Conservation (phyloP, 1,139 yeast species). For the Geotrichum candidum region DNA sequence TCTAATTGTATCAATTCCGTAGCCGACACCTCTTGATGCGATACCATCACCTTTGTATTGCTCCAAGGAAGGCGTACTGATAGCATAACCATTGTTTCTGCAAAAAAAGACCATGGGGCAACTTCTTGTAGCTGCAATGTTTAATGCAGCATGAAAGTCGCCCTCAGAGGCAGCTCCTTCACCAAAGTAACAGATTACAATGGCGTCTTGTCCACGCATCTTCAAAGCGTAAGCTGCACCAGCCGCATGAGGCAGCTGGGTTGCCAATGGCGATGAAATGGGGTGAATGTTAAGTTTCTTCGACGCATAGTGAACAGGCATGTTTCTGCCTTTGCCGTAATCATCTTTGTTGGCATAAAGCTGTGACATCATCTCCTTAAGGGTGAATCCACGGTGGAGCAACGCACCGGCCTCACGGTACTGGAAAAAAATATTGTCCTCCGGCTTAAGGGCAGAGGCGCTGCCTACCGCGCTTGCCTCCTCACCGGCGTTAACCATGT, state of each 20-base stretch:
- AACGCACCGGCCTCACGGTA: slow-evolving; percentile 36
- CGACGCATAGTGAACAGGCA: slow-evolving; percentile 36
- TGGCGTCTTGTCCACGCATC: slow-evolving; percentile 28
- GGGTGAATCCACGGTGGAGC: slow-evolving; percentile 34
- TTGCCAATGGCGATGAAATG: slow-evolving; percentile 35
- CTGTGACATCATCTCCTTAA: slow-evolving; percentile 34
- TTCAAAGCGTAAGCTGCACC: slow-evolving; percentile 38
- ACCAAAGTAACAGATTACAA: slow-evolving; percentile 34
- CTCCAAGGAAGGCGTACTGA: slow-evolving; percentile 35
- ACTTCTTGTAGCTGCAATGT: slow-evolving; percentile 36
- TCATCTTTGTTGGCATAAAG: slow-evolving; percentile 33
- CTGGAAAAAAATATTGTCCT: slow-evolving; percentile 34
- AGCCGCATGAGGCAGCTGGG: slow-evolving; percentile 37
- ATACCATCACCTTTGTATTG: slow-evolving; percentile 38
- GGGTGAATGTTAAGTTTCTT: slow-evolving; percentile 33
- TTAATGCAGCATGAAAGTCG: slow-evolving; percentile 37
- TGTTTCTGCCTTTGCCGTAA: slow-evolving; percentile 32
- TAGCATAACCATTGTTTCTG: slow-evolving; percentile 37
- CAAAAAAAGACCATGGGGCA: slow-evolving; percentile 36
- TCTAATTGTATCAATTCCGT: slow-evolving; percentile 36
- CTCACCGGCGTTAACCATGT: slow-evolving; percentile 38
- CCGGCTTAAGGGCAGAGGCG: slow-evolving; percentile 33
- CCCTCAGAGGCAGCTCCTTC: slow-evolving; percentile 39
- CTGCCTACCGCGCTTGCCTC: slow-evolving; percentile 37
- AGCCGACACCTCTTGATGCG: slow-evolving; percentile 35